Base-by-base conservation (phyloP, 1,284 basidiomycete species). In the Papiliotrema nemorosa region DNA sequence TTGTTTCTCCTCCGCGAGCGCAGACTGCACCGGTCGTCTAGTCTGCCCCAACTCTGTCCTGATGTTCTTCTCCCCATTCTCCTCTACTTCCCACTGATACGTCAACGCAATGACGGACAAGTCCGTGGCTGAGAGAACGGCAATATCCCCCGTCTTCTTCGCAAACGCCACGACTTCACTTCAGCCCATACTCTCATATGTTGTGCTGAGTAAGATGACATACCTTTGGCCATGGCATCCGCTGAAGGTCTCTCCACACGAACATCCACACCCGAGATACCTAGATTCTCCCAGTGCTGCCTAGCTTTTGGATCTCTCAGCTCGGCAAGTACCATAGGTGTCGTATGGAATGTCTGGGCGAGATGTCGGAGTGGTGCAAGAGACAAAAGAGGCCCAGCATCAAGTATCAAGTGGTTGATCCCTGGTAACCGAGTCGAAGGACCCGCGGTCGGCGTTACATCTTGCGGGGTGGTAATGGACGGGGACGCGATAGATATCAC, bases 141-240 rank as follows among this genome's bases (percentile, higher is more conserved):
- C 80, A 69, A 91, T 94, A 75, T 98, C 96, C 74, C 96, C 96
- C 0, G 94, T 97, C 79, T 90, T 90, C 79, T 90, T 93, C 3
- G 96, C 90, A 74, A 87, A 88, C 56, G 87, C 85, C 45, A 88
- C 88, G 9, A 94, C 96, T 90, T 33, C 37, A 5, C 36, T 42
- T 20, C 40, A n/a, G n/a, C 22, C 12, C 12, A n/a, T n/a, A 7
- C 36, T 4, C 6, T 16, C 13, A 14, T 13, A 10, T 27, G 12
- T 37, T 25, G 10, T 25, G 12, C 31, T 12, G 14, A 33, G 25
- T 3, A 16, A 41, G 26, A 4, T 16, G 12, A 74, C 82, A 39
- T 58, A 91, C 91, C 88, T 76, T 87, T 82, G 10, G 86, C 77
- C 54, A 96, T 72, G 29, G 88, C 85, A 3, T 82, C 78, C 44